A percentile compares a stretch with the other conserved stretches of the same genome.
Conservation (phyloP, 306 rosid genomes). For the Fragaria vesca region DNA sequence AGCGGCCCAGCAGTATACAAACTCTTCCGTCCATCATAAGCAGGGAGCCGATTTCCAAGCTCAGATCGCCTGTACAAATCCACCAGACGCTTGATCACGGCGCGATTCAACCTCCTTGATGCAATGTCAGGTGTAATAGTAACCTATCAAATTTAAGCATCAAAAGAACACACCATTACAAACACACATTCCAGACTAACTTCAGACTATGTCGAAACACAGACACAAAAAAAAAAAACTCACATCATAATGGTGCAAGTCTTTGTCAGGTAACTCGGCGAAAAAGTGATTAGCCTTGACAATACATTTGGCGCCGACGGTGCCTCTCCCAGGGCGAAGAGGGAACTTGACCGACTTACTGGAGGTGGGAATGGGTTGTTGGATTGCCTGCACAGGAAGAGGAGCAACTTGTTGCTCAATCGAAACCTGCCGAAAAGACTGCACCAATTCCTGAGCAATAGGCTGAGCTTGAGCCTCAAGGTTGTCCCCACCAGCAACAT, state of each 20-base stretch:
- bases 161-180: background rate
- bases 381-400: conserved; percentile 30
- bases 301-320: conserved; percentile 50
- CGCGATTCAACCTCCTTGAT: conserved; percentile 81
- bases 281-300: conserved; percentile 95
- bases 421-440: conserved; percentile 37
- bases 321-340: conserved; percentile 90
- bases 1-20: conserved; percentile 92
- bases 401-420: conserved; percentile 41
- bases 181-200: background rate
- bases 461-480: conserved; percentile 36
- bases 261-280: conserved; percentile 81
- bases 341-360: conserved; percentile 92
- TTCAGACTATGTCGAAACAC: background rate
- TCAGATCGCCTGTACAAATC: conserved; percentile 59
- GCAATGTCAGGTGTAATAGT: conserved; percentile 87
- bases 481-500: conserved; percentile 19
- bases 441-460: conserved; percentile 22
- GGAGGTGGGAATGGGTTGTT: conserved; percentile 54
- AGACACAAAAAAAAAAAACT: conserved; percentile 24
- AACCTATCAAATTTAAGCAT: conserved; percentile 41
- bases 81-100: conserved; percentile 79
- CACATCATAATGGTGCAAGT: conserved; percentile 95
- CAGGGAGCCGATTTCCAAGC: conserved; percentile 83
- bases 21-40: conserved; percentile 94